Evolutionary conservation across 2,329 filamentous ascomycete genomes (phyloP).

Genomic region (Colletotrichum abscissum): DNA sequence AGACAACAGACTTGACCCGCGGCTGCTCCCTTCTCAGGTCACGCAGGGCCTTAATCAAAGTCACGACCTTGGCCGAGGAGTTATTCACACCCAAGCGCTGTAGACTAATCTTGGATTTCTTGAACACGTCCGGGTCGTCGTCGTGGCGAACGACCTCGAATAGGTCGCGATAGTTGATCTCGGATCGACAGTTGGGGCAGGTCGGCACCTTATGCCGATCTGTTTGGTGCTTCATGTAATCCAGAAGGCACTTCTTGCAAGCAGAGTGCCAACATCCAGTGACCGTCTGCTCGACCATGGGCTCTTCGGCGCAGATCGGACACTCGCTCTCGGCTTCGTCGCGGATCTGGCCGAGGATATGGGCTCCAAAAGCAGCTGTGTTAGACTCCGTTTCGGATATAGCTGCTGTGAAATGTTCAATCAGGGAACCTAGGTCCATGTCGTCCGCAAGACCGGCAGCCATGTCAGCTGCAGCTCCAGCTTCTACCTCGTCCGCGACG

Average conservation of each 20-base stretch:
- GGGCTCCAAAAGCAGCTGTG: conserved; percentile 81
- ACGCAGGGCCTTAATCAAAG: conserved; percentile 81
- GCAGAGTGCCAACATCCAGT: conserved; percentile 98
- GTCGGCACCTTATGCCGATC: conserved; percentile 80
- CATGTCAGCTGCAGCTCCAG: conserved; percentile 80
- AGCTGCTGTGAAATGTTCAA: conserved; percentile 82
- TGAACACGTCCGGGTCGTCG: conserved; percentile 60
- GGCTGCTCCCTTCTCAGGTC: conserved; percentile 73
- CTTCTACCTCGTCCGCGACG: conserved; percentile 89
- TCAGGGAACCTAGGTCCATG: conserved; percentile 91
- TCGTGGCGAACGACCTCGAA: conserved; percentile 93
- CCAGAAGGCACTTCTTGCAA: conserved; percentile 91
- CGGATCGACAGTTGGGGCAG: conserved; percentile 91
- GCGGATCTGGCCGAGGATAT: conserved; percentile 91
- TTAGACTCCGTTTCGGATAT: conserved; percentile 68
- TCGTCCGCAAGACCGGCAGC: conserved; percentile 88
- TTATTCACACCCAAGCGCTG: conserved; percentile 70
- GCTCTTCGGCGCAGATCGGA: conserved; percentile 93
- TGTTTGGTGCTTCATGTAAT: conserved; percentile 88
- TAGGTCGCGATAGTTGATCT: conserved; percentile 84
- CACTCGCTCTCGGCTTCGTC: conserved; percentile 91
- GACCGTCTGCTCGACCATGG: conserved; percentile 93
- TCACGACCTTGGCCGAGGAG: conserved; percentile 89
- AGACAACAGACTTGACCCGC: conserved; percentile 87
- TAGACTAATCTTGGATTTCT: conserved; percentile 66